These are phyloP conservation scores for Fusarium pilosicola DNA, from an alignment of 2,329 filamentous ascomycete genomes.

Conservation along the genomic window DNA sequence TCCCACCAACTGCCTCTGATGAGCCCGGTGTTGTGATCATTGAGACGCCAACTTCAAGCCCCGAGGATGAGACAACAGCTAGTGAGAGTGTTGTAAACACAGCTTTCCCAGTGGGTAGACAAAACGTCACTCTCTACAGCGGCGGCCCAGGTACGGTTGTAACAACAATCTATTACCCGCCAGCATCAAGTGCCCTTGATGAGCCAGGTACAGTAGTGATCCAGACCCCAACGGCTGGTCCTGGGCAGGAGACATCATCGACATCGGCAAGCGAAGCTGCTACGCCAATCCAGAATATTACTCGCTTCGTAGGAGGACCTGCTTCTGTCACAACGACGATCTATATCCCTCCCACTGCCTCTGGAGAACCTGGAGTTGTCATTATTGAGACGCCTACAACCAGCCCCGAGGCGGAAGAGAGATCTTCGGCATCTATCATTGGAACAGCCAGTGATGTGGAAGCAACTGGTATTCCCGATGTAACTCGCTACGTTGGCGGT, in stretches of 20 bases:
- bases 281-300: neutral
- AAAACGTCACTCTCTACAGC: conserved; percentile 2
- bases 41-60: neutral
- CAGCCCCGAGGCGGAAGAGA: fast-evolving
- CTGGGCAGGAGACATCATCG: neutral
- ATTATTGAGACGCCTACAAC: conserved; percentile 14
- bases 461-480: neutral
- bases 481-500: neutral
- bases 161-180: conserved; percentile 8
- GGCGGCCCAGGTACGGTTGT: neutral
- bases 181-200: neutral
- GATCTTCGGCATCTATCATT: neutral
- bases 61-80: neutral
- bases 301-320: neutral
- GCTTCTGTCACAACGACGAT: neutral
- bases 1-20: neutral
- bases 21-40: conserved; percentile 13
- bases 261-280: neutral
- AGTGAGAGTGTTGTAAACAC: neutral
- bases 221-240: conserved; percentile 4
- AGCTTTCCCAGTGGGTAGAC: neutral
- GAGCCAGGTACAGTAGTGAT: conserved; percentile 3
- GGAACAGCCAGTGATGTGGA: fast-evolving
- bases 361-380: neutral
- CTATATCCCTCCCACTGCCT: neutral